These are phyloP conservation scores for Boletus pseudo-olivaceus DNA, from an alignment of 768 basidiomycete genomes.

Conservation along the genomic window DNA sequence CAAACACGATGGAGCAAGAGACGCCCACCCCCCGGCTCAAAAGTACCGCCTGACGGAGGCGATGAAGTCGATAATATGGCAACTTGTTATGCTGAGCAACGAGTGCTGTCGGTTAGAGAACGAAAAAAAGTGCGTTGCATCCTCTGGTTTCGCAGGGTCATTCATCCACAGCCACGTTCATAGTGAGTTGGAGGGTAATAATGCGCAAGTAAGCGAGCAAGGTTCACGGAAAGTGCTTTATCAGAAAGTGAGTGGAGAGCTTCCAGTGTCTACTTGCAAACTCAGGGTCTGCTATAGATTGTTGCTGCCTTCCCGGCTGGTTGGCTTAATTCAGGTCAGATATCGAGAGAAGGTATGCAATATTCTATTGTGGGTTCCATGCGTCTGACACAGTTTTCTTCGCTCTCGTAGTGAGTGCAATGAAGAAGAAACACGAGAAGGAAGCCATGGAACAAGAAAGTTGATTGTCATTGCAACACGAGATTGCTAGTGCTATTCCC, in stretches of 20 bases:
- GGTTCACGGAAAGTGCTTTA: conserved; percentile 76
- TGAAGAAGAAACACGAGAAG: conserved; percentile 79
- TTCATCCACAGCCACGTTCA: conserved; percentile 13
- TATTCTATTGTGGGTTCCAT: background rate
- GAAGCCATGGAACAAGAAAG: conserved; percentile 62
- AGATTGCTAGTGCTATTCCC: background rate
- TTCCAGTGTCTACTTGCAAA: background rate
- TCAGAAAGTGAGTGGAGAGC: conserved; percentile 52
- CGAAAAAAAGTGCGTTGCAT: conserved; percentile 51
- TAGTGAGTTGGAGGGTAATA: conserved; percentile 59
- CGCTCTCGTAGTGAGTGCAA: conserved; percentile 60
- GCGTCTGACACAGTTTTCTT: background rate
- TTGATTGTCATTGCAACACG: conserved; percentile 6
- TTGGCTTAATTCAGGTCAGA: conserved; percentile 84
- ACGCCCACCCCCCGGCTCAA: conserved; percentile 64
- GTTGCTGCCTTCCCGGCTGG: conserved; percentile 78
- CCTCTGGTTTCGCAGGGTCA: background rate
- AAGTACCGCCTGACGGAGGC: conserved; percentile 75
- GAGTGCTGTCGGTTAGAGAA: conserved; percentile 70
- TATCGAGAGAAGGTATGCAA: conserved; percentile 76
- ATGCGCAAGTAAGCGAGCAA: conserved; percentile 75
- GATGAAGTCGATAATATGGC: conserved; percentile 80
- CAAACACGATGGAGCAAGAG: conserved; percentile 33
- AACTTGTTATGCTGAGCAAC: conserved; percentile 76
- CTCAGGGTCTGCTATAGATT: conserved; percentile 42